Conservation (phyloP, 306 rosid species). For the Quercus parvula region DNA sequence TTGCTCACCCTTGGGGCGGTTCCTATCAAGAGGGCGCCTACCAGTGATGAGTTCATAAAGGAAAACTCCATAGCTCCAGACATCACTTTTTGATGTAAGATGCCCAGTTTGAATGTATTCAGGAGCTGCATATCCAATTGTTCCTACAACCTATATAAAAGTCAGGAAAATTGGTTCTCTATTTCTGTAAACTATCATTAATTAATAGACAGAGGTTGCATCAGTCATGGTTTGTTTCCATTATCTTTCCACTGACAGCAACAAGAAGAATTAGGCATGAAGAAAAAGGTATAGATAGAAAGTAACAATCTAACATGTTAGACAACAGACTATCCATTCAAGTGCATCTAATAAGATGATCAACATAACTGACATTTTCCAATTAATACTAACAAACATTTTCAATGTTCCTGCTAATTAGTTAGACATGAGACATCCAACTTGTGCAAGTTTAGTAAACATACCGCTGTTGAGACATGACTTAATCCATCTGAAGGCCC, state of each 20-base stretch:
- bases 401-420: background rate
- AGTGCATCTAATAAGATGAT: background rate
- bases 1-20: conserved; percentile 52
- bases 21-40: conserved; percentile 57
- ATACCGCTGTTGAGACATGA: conserved; percentile 56
- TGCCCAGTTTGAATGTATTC: conserved; percentile 60
- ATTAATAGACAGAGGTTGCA: background rate
- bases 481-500: conserved; percentile 59
- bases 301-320: background rate
- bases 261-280: background rate
- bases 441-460: background rate
- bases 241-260: background rate
- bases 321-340: background rate
- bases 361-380: background rate
- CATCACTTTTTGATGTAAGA: conserved; percentile 53
- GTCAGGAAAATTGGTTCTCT: background rate
- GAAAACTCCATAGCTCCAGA: conserved; percentile 62
- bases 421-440: background rate
- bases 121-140: conserved; percentile 68
- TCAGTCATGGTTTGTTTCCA: background rate
- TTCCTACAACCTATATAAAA: conserved; percentile 51
- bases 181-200: background rate
- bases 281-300: background rate
- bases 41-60: conserved; percentile 61
- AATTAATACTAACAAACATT: background rate